phyloP scores from a whole-genome alignment of 257 asterid species.

The Catharanthus roseus region DNA sequence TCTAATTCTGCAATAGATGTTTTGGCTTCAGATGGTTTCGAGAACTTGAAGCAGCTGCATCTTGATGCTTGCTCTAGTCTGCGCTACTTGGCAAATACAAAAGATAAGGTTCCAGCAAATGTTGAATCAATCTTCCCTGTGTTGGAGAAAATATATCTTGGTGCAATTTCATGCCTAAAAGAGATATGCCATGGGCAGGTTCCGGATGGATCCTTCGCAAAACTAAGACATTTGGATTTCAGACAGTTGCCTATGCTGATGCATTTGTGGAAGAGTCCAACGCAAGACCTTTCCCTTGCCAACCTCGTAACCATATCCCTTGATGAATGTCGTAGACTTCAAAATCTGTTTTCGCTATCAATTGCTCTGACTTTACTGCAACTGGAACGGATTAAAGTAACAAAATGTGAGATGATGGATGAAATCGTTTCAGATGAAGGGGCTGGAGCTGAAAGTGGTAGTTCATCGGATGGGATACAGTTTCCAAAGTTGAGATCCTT shows the following conservation, averaged over 20 bases:
- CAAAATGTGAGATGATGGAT: slow-evolving; percentile 18
- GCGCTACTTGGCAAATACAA: neutral
- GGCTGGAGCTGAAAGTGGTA: neutral
- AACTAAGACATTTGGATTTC: slow-evolving; percentile 19
- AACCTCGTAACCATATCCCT: neutral
- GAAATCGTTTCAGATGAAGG: slow-evolving; percentile 19
- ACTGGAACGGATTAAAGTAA: slow-evolving; percentile 24
- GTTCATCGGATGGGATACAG: neutral
- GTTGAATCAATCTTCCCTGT: neutral
- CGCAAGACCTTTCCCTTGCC: slow-evolving; percentile 4
- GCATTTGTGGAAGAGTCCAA: slow-evolving; percentile 13
- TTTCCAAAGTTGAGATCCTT: slow-evolving; percentile 23
- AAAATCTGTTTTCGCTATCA: slow-evolving; percentile 18
- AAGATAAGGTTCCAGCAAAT: neutral
- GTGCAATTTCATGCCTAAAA: neutral
- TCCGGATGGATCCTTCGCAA: neutral
- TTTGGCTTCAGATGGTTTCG: slow-evolving; percentile 1
- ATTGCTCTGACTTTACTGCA: slow-evolving; percentile 19
- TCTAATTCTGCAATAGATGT: neutral
- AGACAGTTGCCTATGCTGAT: slow-evolving; percentile 4
- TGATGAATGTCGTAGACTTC: slow-evolving; percentile 15
- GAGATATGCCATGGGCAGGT: slow-evolving; percentile 2
- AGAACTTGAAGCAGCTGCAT: slow-evolving; percentile 1
- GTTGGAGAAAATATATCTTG: neutral
- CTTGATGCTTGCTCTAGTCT: neutral